These are phyloP conservation scores for Emergomyces africanus DNA, from an alignment of 2,329 filamentous ascomycete genomes.

Conservation along the genomic window DNA sequence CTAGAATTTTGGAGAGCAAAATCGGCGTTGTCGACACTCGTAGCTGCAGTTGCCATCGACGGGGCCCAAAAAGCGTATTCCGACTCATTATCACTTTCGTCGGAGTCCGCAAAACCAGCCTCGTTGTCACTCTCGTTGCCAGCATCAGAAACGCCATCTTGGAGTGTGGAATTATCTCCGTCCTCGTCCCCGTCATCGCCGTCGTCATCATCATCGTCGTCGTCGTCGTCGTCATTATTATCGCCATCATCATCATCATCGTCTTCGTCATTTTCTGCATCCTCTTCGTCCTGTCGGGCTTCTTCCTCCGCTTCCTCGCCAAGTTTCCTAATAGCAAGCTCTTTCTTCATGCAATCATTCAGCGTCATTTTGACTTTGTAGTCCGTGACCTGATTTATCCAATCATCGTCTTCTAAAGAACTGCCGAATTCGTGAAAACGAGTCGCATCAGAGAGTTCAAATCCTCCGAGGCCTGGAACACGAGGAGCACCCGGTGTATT, in stretches of 20 bases:
- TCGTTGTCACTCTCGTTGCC: conserved; percentile 76
- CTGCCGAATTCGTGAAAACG: conserved; percentile 85
- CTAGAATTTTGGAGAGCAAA: conserved; percentile 34
- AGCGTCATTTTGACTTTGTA: conserved; percentile 66
- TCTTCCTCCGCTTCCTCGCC: conserved; percentile 88
- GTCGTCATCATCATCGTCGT: conserved; percentile 54
- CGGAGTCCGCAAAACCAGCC: conserved; percentile 56
- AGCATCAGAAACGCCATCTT: conserved; percentile 32
- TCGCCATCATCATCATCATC: conserved; percentile 40
- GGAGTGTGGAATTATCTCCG: conserved; percentile 45
- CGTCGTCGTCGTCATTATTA: conserved; percentile 39
- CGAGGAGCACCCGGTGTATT: conserved; percentile 19
- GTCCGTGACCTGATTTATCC: conserved; percentile 61
- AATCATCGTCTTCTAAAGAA: conserved; percentile 73
- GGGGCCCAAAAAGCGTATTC: conserved; percentile 54
- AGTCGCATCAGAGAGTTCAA: conserved; percentile 31
- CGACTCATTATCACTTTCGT: conserved; percentile 51
- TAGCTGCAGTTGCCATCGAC: conserved; percentile 33
- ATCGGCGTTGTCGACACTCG: conserved; percentile 41
- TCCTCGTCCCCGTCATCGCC: conserved; percentile 48
- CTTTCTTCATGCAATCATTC: conserved; percentile 77
- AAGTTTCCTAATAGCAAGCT: conserved; percentile 73
- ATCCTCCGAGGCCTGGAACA: conserved; percentile 25
- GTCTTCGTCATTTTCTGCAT: conserved; percentile 42
- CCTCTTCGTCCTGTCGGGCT: conserved; percentile 60